Evolutionary conservation across 192 early-diverging fungal species (phyloP), one percentile per base, ranked within the genome.

Genomic region (Paraglomus occultum): DNA sequence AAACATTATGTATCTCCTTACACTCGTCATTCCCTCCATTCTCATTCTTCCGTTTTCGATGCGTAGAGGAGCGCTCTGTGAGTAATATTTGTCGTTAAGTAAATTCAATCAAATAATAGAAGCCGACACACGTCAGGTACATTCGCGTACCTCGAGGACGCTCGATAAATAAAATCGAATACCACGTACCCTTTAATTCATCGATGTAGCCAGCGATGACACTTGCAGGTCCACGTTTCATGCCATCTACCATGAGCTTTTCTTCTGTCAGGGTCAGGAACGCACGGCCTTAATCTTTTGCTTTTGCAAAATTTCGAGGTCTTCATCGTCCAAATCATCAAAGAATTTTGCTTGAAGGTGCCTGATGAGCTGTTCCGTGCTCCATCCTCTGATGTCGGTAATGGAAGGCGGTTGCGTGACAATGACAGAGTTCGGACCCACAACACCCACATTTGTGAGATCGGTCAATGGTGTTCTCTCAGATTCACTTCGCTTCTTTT

Each of bases 291-390:
- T 20, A 17, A 67, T 52, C 40, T 12, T 11, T 45, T 67, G 43
- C 4, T 22, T 44, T 18, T 10, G 20, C 18, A 67, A 44, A 11
- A 51, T 44, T 67, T 67, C 40, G 31, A 67, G 43, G 22, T 67
- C 40, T 22, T 53, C n/a, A 15, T 54, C 5, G 10, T 54, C 42
- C 0, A 67, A 5, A 14, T 53, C 14, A 0, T 40, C 6, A 58
- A 14, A 40, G 42, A 58, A 58, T n/a, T 58, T n/a, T 23, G 55
- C n/a, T 17, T 58, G 55, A 58, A 58, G 55, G 55, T 58, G 55
- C 42, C 42, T 10, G 42, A 58, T 58, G 17, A 58, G 31, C 55
- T 58, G 11, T 23, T 58, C 55, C 42, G 55, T 58, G 42, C 42
- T 58, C 55, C 55, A 58, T 58, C 42, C 42, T 58, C 10, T 58